phyloP scores from a whole-genome alignment of 441 rosid species.

The Sinapis alba region DNA sequence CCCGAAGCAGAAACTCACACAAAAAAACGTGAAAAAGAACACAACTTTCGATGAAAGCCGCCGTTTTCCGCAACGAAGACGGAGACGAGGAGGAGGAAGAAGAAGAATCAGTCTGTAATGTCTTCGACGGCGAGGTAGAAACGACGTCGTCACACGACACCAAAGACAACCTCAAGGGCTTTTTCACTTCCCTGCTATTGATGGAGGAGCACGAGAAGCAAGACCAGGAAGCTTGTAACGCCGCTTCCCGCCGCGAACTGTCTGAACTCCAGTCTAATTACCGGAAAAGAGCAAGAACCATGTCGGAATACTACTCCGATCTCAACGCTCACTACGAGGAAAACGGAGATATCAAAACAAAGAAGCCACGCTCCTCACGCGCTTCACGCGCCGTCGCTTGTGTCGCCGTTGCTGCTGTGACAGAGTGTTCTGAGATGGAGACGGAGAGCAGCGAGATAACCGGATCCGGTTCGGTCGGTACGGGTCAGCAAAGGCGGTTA shows the following conservation, averaged over 20 bases:
- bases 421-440: not conserved
- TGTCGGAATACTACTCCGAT: constrained; percentile 33
- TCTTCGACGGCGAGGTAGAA: constrained; percentile 34
- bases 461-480: constrained; percentile 40
- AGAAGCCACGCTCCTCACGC: constrained; percentile 52
- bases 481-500: constrained; percentile 56
- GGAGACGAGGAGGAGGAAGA: constrained; percentile 28
- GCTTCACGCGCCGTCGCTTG: constrained; percentile 44
- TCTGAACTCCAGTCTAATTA: not conserved
- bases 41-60: constrained; percentile 35
- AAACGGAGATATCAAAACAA: constrained; percentile 40
- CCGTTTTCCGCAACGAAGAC: constrained; percentile 17
- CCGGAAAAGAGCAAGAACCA: constrained; percentile 53
- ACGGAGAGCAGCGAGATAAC: constrained; percentile 36
- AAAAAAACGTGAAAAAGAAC: constrained; percentile 1
- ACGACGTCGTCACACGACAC: constrained; percentile 38
- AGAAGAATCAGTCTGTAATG: constrained; percentile 29
- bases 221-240: constrained; percentile 33
- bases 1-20: not conserved
- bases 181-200: constrained; percentile 31
- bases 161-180: constrained; percentile 56
- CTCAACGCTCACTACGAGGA: constrained; percentile 40
- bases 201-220: constrained; percentile 57
- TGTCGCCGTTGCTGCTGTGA: not conserved
- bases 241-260: not conserved